Evolutionary conservation across 148 eudicot species (phyloP), one percentile per base, ranked within the genome.

Genomic region (Oxyria digyna): DNA sequence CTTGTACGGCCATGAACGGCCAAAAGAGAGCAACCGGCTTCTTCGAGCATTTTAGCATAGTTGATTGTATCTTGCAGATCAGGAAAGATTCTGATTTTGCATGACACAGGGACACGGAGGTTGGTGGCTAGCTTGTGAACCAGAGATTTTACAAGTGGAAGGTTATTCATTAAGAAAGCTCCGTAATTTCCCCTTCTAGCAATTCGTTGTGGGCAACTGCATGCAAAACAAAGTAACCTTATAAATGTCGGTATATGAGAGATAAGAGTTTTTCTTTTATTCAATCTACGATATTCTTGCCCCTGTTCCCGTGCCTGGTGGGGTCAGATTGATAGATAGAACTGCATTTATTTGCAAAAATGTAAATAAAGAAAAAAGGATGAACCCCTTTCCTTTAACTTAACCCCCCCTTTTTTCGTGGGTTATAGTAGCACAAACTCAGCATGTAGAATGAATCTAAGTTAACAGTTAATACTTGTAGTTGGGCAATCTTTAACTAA

Each of bases 151-250:
- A 95, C 85, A 1, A 91, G 87, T 73, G 97, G 91, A 62, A 95
- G 96, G 65, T 91, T 88, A 46, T 95, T 89, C 99, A 95, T 95
- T 33, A 95, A 71, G 77, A 95, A 95, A 8, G 97, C 97, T 80
- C 99, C 99, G 50, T 95, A 95, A 67, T 95, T 76, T n/a, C 99
- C 99, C 32, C 99, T 75, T 40, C 77, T 78, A 67, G 99, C 99
- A 66, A 95, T 95, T 42, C 97, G 93, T 79, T 95, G 99, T n/a
- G 99, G 99, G 78, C 99, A 95, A 67, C 99, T 94, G 84, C 70
- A 78, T 37, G 79, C 27, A 49, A 46, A 65, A 31, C 64, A 27
- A 57, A 57, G 7, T 14, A 57, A 49, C 24, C 0, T 49, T 49
- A 49, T 20, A 26, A 3, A n/a, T n/a, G n/a, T n/a, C n/a, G n/a